Evolutionary conservation across 192 early-diverging fungal species (phyloP).

Genomic region (Gigaspora rosea): DNA sequence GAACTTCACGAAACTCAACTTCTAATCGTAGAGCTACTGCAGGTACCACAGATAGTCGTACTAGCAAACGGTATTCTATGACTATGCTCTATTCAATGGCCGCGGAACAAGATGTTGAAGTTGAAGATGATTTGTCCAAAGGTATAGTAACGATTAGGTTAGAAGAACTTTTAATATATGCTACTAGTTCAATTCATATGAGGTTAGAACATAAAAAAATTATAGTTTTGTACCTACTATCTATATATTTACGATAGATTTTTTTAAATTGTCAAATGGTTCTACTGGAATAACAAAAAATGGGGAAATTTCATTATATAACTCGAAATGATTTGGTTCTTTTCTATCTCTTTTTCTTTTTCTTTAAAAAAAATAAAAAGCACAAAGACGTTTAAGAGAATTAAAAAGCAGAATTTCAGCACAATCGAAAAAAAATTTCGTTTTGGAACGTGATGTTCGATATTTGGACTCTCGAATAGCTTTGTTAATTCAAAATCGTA

Average conservation of each 20-base stretch:
- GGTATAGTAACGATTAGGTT: conserved; percentile 52
- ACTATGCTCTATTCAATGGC: conserved; percentile 77
- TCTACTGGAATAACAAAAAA: no score
- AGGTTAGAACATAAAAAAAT: conserved; percentile 1
- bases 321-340: neutral
- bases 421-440: conserved; percentile 94
- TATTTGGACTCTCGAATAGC: conserved; percentile 91
- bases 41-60: conserved; percentile 51
- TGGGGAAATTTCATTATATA: no score
- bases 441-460: conserved; percentile 89
- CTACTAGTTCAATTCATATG: neutral
- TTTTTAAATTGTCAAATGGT: no score
- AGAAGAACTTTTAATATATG: neutral
- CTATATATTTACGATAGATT: no score
- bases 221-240: neutral
- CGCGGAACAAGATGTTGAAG: conserved; percentile 90
- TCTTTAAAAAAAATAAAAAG: conserved; percentile 48
- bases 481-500: conserved; percentile 89
- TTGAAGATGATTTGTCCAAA: conserved; percentile 89
- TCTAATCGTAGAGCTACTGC: neutral
- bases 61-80: conserved; percentile 70
- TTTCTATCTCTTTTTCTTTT: conserved; percentile 21
- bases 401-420: conserved; percentile 87
- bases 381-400: conserved; percentile 80
- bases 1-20: conserved; percentile 15